A percentile compares a stretch with the other conserved stretches of the same genome.
phyloP scores from a whole-genome alignment of 1,139 yeast genomes.

The Arxiozyma telluris region DNA sequence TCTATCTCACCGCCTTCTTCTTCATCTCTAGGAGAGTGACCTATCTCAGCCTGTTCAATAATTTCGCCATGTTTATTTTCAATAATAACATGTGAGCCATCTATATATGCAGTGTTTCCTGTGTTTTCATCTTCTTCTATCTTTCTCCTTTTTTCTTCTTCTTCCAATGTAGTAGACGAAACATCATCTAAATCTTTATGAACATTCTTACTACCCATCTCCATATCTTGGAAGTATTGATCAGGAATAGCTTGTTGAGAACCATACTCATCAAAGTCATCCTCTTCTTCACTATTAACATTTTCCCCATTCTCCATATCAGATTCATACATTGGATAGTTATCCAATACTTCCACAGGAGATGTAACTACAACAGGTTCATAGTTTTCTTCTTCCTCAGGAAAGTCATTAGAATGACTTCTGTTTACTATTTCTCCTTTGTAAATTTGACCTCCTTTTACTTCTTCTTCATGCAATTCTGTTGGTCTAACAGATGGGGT shows the following conservation, averaged over 20 bases:
- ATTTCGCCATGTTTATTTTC: slow-evolving; percentile 83
- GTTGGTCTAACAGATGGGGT: slow-evolving; percentile 14
- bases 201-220: not conserved
- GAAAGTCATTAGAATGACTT: not conserved
- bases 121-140: slow-evolving; percentile 16
- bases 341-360: slow-evolving; percentile 10
- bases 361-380: slow-evolving; percentile 8
- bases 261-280: slow-evolving; percentile 1
- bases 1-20: slow-evolving; percentile 13
- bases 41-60: slow-evolving; percentile 36
- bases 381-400: slow-evolving; percentile 5
- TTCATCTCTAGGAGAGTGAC: slow-evolving; percentile 18
- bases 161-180: slow-evolving; percentile 5
- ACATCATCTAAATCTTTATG: slow-evolving; percentile 1
- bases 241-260: slow-evolving; percentile 2
- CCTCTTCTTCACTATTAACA: slow-evolving; percentile 10
- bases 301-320: slow-evolving; percentile 3
- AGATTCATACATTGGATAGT: slow-evolving; percentile 9
- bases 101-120: slow-evolving; percentile 51
- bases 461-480: slow-evolving; percentile 18
- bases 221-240: slow-evolving; percentile 3
- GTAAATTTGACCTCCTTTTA: slow-evolving; percentile 8
- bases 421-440: slow-evolving; percentile 7
- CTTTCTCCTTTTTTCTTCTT: slow-evolving; percentile 11
- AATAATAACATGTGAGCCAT: slow-evolving; percentile 58